Conservation (phyloP, 495 filamentous ascomycete genomes). For the Oleoguttula mirabilis region DNA sequence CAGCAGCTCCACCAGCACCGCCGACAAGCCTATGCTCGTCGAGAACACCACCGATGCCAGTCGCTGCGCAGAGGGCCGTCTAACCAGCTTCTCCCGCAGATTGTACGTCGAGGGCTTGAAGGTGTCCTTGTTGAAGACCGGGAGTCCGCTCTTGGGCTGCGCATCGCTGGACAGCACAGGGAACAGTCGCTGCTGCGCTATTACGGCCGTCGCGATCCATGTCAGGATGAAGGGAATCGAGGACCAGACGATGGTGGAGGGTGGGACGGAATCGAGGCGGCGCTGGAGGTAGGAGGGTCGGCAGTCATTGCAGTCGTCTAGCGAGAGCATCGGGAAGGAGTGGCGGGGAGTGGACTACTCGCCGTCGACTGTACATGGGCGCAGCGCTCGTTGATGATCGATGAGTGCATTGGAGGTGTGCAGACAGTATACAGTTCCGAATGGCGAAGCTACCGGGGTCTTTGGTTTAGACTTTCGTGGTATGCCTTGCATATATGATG, state of each 20-base stretch:
- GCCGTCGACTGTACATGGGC: too few relatives aligned
- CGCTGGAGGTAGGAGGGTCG: conserved; percentile 22
- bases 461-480: too few relatives aligned
- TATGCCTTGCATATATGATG: too few relatives aligned
- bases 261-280: conserved; percentile 20
- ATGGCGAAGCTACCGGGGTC: too few relatives aligned
- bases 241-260: conserved; percentile 33
- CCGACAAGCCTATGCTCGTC: conserved; percentile 56
- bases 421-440: too few relatives aligned
- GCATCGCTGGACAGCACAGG: conserved; percentile 41
- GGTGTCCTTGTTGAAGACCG: conserved; percentile 31
- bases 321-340: conserved; percentile 21
- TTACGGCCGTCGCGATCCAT: conserved; percentile 46
- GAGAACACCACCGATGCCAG: conserved; percentile 55
- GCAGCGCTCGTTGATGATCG: too few relatives aligned
- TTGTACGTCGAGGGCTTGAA: conserved; percentile 10
- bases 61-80: conserved; percentile 18
- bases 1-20: conserved; percentile 62
- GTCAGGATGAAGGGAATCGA: conserved; percentile 49
- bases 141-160: conserved; percentile 39
- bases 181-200: conserved; percentile 50
- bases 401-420: too few relatives aligned
- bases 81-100: conserved; percentile 3
- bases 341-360: too few relatives aligned
- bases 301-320: conserved; percentile 37